Evolutionary conservation across 768 basidiomycete genomes (phyloP), one percentile per base, ranked within the genome.

Genomic region (Mycena belliarum): DNA sequence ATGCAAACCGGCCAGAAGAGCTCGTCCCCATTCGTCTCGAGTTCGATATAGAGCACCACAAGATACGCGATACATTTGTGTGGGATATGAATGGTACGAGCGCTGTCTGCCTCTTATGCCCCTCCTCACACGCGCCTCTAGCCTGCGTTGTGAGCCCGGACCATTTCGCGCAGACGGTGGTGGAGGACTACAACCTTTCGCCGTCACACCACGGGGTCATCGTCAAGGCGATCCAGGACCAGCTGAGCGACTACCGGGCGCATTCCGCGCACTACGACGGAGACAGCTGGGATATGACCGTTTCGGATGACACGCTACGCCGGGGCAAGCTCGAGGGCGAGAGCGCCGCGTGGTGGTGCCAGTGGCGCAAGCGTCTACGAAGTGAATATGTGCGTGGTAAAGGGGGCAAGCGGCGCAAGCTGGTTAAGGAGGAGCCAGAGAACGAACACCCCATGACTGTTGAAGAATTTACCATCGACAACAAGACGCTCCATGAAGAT

Each of bases 1-100:
- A 87, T 32, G 82, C 82, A 6, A 80, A 85, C 63, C 76, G 80
- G 25, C 80, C 83, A 14, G 97, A 99, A 68, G 81, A 86, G 65
- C 87, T 99, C 25, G 88, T 98, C 5, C 97, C 97, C 4, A 89
- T 99, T 38, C 85, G 97, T n/a, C 78, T 99, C 49, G 97, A 99
- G 71, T 87, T 98, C 66, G 97, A 99, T 65, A 88, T 95, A 46
- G 97, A 98, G 55, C 90, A 92, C 66, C 88, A 91, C 68, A 91
- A 89, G 74, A 88, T 98, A 79, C 85, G 94, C 25, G 97, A 99
- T 69, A 94, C 96, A 0, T 98, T 98, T 73, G 83, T 97, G 43
- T 99, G 96, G 97, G 97, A 99, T 67, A 73, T 95, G 43, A 89
- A 90, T 63, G 96, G 95, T 97, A 54, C n/a, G 84, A 45, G 6